These are phyloP conservation scores for Orbilia blumenaviensis DNA, from an alignment of 2,329 filamentous ascomycete species.

Conservation along the genomic window DNA sequence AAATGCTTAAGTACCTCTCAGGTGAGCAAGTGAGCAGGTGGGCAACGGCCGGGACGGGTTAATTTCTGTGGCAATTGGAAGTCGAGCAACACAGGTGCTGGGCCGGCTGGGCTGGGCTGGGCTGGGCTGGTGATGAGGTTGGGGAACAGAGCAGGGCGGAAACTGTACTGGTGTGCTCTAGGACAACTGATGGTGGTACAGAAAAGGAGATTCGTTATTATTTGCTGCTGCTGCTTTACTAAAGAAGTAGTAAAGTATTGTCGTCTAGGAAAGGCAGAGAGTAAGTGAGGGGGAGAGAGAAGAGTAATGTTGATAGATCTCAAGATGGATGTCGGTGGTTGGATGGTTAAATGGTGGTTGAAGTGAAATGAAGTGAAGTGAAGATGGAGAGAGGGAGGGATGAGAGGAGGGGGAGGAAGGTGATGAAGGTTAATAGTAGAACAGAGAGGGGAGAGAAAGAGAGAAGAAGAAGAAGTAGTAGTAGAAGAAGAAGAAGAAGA, in stretches of 20 bases:
- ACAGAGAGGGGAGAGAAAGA: neutral
- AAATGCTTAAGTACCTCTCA: too few relatives aligned
- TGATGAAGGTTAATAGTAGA: too few relatives aligned
- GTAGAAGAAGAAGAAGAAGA: neutral
- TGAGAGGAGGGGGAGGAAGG: neutral
- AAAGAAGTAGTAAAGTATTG: neutral
- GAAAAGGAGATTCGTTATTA: slow-evolving; percentile 38
- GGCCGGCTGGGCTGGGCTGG: too few relatives aligned
- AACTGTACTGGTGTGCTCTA: too few relatives aligned
- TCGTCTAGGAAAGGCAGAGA: neutral
- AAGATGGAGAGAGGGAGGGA: neutral
- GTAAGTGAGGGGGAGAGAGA: neutral
- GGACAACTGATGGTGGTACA: slow-evolving; percentile 41
- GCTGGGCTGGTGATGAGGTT: slow-evolving; percentile 7
- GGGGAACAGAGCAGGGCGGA: too few relatives aligned
- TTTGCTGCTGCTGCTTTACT: too few relatives aligned
- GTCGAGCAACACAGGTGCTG: slow-evolving; percentile 19
- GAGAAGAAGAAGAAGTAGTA: neutral
- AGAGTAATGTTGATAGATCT: neutral
- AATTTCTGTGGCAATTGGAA: neutral
- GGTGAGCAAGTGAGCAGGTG: too few relatives aligned
- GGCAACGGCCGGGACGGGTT: too few relatives aligned
- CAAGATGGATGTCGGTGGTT: neutral
- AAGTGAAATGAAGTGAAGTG: neutral
- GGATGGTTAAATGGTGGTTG: too few relatives aligned